Conservation (phyloP, 345 rosid genomes). For the Litchi chinensis region DNA sequence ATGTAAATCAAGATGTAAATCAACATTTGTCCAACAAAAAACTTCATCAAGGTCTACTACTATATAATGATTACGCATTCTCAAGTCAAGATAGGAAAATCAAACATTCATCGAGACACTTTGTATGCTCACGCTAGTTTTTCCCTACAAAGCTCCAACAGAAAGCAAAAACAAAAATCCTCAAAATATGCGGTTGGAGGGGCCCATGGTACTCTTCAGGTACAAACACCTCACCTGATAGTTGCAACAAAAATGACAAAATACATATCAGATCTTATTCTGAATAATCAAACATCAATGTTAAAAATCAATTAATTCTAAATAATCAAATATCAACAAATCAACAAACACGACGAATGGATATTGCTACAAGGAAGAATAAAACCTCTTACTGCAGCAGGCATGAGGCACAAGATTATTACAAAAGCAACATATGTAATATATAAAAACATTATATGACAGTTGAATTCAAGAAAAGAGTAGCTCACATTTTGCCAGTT, state of each 20-base stretch:
- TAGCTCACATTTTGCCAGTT: slow-evolving; percentile 78
- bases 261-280: not conserved
- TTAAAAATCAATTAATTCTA: not conserved
- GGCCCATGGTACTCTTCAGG: slow-evolving; percentile 80
- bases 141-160: slow-evolving; percentile 12
- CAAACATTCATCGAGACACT: not conserved
- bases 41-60: not conserved
- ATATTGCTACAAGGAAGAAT: not conserved
- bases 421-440: not conserved
- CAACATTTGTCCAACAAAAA: slow-evolving; percentile 12
- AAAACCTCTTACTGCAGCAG: not conserved
- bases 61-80: not conserved
- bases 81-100: not conserved
- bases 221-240: slow-evolving; percentile 72
- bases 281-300: not conserved
- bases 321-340: too few relatives aligned
- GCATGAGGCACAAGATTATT: not conserved
- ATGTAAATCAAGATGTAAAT: not conserved
- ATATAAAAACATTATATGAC: not conserved
- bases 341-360: not conserved
- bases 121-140: not conserved
- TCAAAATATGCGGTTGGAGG: slow-evolving; percentile 63
- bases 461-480: not conserved
- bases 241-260: not conserved
- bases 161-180: slow-evolving; percentile 7